Evolutionary conservation across 1,284 basidiomycete species (phyloP).

Genomic region (Tremellales sp.): DNA sequence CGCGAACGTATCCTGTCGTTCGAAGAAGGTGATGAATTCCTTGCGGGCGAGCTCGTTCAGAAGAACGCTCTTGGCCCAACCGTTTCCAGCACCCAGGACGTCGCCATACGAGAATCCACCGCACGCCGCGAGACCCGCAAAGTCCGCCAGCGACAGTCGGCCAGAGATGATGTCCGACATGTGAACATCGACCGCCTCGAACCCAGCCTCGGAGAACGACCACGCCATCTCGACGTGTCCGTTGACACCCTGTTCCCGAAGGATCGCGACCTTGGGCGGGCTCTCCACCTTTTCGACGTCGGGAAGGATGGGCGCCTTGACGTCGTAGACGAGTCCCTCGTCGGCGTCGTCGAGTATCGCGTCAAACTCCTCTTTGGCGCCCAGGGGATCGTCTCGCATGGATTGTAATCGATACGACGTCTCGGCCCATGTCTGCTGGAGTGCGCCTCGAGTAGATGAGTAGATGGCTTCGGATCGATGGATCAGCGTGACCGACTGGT

Average conservation of each 20-base stretch:
- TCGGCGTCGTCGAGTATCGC: conserved; percentile 67
- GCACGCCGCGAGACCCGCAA: conserved; percentile 88
- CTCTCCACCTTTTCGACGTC: conserved; percentile 27
- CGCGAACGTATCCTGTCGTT: conserved; percentile 73
- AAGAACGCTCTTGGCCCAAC: conserved; percentile 93
- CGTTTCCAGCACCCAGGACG: conserved; percentile 93
- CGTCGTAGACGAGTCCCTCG: conserved; percentile 70
- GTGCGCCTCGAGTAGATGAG: conserved; percentile 60
- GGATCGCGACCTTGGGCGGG: conserved; percentile 86
- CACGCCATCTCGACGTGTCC: conserved; percentile 99
- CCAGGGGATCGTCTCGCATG: conserved; percentile 75
- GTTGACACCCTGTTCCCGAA: conserved; percentile 98
- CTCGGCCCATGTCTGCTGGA: conserved; percentile 89
- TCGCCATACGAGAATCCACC: conserved; percentile 99
- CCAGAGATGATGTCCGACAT: conserved; percentile 94
- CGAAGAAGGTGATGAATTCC: conserved; percentile 80
- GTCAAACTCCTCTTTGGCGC: conserved; percentile 77
- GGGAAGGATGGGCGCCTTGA: conserved; percentile 59
- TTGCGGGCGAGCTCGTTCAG: conserved; percentile 68
- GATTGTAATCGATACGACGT: conserved; percentile 90
- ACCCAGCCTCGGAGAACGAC: conserved; percentile 90
- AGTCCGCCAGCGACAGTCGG: conserved; percentile 59
- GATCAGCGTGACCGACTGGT: conserved; percentile 64
- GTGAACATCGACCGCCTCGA: conserved; percentile 92
- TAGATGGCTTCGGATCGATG: conserved; percentile 58